phyloP scores from a whole-genome alignment of 2,329 filamentous ascomycete species.

The Claviceps arundinis region DNA sequence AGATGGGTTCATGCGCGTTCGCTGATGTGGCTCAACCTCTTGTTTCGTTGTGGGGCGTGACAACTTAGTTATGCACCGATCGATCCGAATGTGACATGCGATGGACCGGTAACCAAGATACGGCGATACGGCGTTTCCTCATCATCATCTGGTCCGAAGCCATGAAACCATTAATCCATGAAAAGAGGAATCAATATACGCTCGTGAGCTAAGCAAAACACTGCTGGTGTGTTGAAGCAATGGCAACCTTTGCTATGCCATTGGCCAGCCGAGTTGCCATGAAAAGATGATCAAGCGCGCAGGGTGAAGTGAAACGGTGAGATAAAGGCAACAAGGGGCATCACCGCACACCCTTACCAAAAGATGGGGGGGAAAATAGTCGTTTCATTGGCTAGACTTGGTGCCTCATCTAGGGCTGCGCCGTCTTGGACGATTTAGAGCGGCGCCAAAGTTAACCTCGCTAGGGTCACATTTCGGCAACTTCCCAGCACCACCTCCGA shows the following conservation, averaged over 20 bases:
- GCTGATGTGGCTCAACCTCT: neutral
- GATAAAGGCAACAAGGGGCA: neutral
- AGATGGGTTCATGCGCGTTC: constrained; percentile 1
- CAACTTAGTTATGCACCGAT: neutral
- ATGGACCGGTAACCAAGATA: neutral
- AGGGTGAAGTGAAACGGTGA: constrained; percentile 1
- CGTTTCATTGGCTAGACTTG: neutral
- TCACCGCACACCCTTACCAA: neutral
- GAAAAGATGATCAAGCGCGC: neutral
- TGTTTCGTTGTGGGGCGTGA: neutral
- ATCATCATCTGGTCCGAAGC: neutral
- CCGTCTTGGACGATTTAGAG: neutral
- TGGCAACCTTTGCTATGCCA: neutral
- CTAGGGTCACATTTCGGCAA: constrained; percentile 8
- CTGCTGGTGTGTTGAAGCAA: neutral
- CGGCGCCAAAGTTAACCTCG: constrained; percentile 3
- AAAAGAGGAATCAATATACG: neutral
- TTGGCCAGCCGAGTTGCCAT: neutral
- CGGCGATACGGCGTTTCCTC: neutral
- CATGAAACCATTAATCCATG: neutral
- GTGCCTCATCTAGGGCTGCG: neutral
- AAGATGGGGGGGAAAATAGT: neutral
- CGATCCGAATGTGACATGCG: neutral
- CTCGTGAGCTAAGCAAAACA: neutral
- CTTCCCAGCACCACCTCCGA: constrained; percentile 5